A percentile compares a stretch with the other conserved stretches of the same genome.
These are phyloP conservation scores for Pontederia crassipes DNA, from an alignment of 176 grass and related monocot genomes.

Conservation along the genomic window DNA sequence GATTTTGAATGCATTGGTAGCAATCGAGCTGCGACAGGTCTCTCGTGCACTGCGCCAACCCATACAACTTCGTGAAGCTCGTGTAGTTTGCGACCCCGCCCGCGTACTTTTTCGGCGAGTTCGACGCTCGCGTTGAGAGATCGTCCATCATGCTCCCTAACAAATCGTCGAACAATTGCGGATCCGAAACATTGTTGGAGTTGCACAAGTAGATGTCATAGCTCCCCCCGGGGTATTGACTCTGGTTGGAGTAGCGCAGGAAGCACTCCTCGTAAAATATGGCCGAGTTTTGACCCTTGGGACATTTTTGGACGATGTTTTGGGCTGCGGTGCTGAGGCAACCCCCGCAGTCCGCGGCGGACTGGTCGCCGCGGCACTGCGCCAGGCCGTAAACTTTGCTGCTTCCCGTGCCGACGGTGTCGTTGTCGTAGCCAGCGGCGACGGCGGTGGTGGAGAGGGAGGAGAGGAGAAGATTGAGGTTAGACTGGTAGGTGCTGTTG, in stretches of 20 bases:
- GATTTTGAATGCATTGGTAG: constrained; percentile 6
- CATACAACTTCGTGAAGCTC: constrained; percentile 19
- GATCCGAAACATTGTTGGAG: not conserved
- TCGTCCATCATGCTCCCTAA: not conserved
- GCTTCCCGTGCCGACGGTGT: not conserved
- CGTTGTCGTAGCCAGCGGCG: constrained; percentile 2
- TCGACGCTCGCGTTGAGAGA: constrained; percentile 16
- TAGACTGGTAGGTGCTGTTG: constrained; percentile 34
- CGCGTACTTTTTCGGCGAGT: constrained; percentile 23
- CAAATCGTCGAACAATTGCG: not conserved
- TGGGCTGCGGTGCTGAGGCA: constrained; percentile 18
- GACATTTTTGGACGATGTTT: not conserved
- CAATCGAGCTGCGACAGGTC: constrained; percentile 5
- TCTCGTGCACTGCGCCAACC: constrained; percentile 29
- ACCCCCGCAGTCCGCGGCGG: constrained; percentile 12
- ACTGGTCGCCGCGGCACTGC: constrained; percentile 35
- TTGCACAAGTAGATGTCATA: not conserved
- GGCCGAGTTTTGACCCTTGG: not conserved
- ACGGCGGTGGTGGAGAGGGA: constrained; percentile 15
- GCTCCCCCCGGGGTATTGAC: not conserved
- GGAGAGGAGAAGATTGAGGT: constrained; percentile 25
- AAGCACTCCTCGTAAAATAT: constrained; percentile 33
- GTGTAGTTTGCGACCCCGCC: constrained; percentile 7
- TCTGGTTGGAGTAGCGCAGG: constrained; percentile 13
- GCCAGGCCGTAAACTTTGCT: constrained; percentile 20